Base-by-base conservation (phyloP, 257 asterid genomes). In the Primulina tabacum region DNA sequence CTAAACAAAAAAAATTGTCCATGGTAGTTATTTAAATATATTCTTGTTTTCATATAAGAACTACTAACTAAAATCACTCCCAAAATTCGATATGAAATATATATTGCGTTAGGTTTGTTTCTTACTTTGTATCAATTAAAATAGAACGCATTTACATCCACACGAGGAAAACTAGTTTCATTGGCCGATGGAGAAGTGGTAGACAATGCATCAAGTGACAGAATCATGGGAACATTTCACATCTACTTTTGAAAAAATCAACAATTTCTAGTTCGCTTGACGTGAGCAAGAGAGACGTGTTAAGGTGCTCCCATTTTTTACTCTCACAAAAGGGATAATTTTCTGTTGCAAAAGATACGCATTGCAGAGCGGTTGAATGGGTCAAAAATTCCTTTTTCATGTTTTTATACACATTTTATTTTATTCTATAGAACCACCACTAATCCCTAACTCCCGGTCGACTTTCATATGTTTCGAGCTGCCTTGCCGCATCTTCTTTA, bases 271-370 rank as follows among this genome's bases (percentile, higher is more conserved):
- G 16, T 50, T 50, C 57, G 3, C 57, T 50, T 50, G 57, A 50
- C 57, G 57, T 50, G 5, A 16, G 57, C 57, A 50, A 50, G 57
- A 16, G 3, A 50, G 20, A 16, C 57, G 16, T 50, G 57, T 50
- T 16, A 50, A 16, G 6, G 20, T 50, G 57, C 57, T 50, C 5
- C 21, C 21, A 4, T 50, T 50, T 17, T 50, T 50, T 17, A 16
- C 57, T 50, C 21, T 12, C 55, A 43, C 8, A 5, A 50, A 50
- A 50, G 57, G 21, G 57, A 50, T 50, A 50, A 50, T 17, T 50
- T 47, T 50, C 57, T 50, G 57, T 50, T 50, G 57, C 57, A 50
- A 50, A 50, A 50, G 57, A 50, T 50, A 50, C 20, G 21, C 57
- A 50, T 50, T 50, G 17, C 57, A 50, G 57, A 50, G 16, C 17